Evolutionary conservation across 257 asterid genomes (phyloP).

Genomic region (Solanum pennellii): DNA sequence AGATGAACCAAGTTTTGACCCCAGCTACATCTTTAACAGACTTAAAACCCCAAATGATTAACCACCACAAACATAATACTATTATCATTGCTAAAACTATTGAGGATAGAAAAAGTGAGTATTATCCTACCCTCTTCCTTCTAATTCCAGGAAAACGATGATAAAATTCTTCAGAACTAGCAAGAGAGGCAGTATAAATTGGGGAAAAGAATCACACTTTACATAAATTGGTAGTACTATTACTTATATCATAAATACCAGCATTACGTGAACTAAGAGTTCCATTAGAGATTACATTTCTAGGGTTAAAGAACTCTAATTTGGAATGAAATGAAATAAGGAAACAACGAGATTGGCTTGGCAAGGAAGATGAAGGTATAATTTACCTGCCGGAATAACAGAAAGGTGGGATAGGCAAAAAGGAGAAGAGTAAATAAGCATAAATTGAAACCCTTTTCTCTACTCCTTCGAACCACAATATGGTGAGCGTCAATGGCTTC

Average conservation of each 20-base stretch:
- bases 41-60: background rate
- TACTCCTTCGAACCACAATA: slow-evolving; percentile 27
- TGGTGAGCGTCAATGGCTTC: slow-evolving; percentile 67
- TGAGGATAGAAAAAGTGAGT: background rate
- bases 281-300: background rate
- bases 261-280: background rate
- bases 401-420: slow-evolving; percentile 11
- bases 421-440: slow-evolving; percentile 25
- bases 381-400: slow-evolving; percentile 36
- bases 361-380: background rate
- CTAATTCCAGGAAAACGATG: background rate
- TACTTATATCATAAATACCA: background rate
- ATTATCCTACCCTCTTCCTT: background rate
- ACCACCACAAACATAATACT: background rate
- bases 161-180: background rate
- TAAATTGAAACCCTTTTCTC: slow-evolving; percentile 14
- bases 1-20: background rate
- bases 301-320: background rate
- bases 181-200: background rate
- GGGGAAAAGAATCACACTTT: background rate
- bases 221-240: background rate
- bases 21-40: background rate
- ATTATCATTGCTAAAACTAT: background rate
- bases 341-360: background rate
- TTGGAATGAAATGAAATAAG: background rate